These are phyloP conservation scores for Elsinoe ampelina DNA, from an alignment of 2,329 filamentous ascomycete genomes.

Conservation along the genomic window DNA sequence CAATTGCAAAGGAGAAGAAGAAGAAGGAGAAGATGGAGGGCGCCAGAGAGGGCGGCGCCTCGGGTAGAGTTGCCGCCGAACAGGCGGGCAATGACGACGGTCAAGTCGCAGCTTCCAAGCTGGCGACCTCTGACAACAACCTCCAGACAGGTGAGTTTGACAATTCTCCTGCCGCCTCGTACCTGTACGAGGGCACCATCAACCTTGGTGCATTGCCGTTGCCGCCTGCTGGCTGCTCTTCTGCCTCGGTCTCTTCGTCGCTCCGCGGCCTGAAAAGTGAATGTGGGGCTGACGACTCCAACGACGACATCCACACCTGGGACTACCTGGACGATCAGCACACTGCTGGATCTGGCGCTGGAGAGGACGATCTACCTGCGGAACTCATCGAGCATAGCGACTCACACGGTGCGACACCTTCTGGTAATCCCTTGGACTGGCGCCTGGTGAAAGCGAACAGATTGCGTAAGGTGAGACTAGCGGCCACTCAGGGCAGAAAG, in stretches of 20 bases:
- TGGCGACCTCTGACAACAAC: slow-evolving; percentile 7
- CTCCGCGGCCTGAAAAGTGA: slow-evolving; percentile 1
- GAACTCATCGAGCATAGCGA: neutral
- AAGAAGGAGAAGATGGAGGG: neutral
- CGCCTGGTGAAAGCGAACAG: slow-evolving; percentile 8
- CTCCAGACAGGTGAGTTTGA: neutral
- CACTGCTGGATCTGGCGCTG: neutral
- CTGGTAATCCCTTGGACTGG: slow-evolving; percentile 3
- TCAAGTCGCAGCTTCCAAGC: slow-evolving; percentile 11
- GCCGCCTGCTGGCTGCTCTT: neutral
- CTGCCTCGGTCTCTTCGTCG: neutral
- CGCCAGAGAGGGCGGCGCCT: neutral
- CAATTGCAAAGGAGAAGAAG: neutral
- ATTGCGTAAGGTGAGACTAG: neutral
- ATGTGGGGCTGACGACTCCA: neutral
- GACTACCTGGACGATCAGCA: neutral
- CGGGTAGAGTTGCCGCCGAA: slow-evolving; percentile 4
- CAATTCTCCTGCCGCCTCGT: neutral
- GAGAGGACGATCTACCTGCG: neutral
- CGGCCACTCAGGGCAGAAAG: neutral
- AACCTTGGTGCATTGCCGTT: neutral
- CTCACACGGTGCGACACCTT: neutral
- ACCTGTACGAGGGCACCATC: neutral
- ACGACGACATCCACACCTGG: slow-evolving; percentile 6
- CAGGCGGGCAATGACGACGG: slow-evolving; percentile 9